phyloP scores from a whole-genome alignment of 495 filamentous ascomycete genomes.

The Hypoxylon lienhwacheense region DNA sequence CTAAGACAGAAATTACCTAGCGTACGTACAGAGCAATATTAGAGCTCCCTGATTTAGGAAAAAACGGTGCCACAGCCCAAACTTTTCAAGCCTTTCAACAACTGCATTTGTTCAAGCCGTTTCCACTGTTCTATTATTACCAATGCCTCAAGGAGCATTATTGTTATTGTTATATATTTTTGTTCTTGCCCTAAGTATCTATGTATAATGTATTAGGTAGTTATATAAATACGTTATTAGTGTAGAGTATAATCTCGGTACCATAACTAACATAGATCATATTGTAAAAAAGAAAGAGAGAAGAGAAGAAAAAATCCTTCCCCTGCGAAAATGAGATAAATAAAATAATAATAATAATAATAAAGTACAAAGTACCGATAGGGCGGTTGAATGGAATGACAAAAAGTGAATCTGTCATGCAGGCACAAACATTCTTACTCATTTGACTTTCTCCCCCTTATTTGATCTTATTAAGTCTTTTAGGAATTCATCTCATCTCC shows the following conservation, averaged over 20 bases:
- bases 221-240: background rate
- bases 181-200: background rate
- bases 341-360: too few relatives aligned
- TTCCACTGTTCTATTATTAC: too few relatives aligned
- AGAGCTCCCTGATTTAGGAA: constrained; percentile 28
- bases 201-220: background rate
- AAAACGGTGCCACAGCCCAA: constrained; percentile 22
- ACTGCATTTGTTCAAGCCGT: background rate
- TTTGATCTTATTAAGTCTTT: background rate
- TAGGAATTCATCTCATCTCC: constrained; percentile 20
- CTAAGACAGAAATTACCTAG: constrained; percentile 19
- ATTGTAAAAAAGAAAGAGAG: constrained; percentile 11
- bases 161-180: too few relatives aligned
- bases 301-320: background rate
- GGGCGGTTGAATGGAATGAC: too few relatives aligned
- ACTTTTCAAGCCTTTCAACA: constrained; percentile 11
- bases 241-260: background rate
- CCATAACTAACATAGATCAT: constrained; percentile 7
- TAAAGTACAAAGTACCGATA: too few relatives aligned
- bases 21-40: constrained; percentile 17
- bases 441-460: background rate
- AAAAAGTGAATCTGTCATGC: background rate
- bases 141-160: too few relatives aligned
- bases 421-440: constrained; percentile 8
- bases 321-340: too few relatives aligned